Base-by-base conservation (phyloP, 441 rosid species). In the Arabidopsis lyrata region DNA sequence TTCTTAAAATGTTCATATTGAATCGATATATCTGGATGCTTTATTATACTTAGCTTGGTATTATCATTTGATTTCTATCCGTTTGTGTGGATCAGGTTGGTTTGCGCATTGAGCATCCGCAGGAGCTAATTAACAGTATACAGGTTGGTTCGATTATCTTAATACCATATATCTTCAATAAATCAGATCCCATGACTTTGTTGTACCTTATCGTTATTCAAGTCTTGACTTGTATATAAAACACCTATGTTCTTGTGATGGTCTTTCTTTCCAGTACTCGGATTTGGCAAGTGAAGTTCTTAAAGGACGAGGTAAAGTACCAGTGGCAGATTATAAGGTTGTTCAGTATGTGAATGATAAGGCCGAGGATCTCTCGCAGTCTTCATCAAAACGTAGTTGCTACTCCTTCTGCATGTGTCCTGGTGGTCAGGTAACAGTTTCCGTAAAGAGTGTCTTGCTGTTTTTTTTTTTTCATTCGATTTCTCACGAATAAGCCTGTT, bases 381-480 rank as follows among this genome's bases (percentile, higher is more conserved):
- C 72, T 71, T 38, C 68, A 16, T 60, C 68, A 61, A 77, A 47
- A 72, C 92, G 85, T 68, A 88, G 91, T 81, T 94, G 97, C 82
- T 94, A 94, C 85, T 94, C 99, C 77, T 94, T 94, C 80, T 94
- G 99, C 87, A 92, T 94, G 99, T 94, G 99, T 76, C 99, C 99
- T 56, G 99, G 97, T 74, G 99, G 99, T 57, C 97, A 94, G 97
- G 98, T 91, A 80, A 80, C 61, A 59, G 57, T 45, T 56, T 63
- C 64, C 69, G 41, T 34, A 31, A 10, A 41, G 38, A 50, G 8
- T 38, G 44, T 62, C 6, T 69, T 62, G n/a, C 32, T n/a, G n/a
- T n/a, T 36, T n/a, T 48, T 62, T 36, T 27, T 49, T 5, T 7
- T 9, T 1, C 38, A n/a, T 57, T 22, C 3, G 50, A 38, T 53